A percentile compares a stretch with the other conserved stretches of the same genome.
phyloP scores from a whole-genome alignment of 176 grass and related monocot species.

The Elaeis guineensis region DNA sequence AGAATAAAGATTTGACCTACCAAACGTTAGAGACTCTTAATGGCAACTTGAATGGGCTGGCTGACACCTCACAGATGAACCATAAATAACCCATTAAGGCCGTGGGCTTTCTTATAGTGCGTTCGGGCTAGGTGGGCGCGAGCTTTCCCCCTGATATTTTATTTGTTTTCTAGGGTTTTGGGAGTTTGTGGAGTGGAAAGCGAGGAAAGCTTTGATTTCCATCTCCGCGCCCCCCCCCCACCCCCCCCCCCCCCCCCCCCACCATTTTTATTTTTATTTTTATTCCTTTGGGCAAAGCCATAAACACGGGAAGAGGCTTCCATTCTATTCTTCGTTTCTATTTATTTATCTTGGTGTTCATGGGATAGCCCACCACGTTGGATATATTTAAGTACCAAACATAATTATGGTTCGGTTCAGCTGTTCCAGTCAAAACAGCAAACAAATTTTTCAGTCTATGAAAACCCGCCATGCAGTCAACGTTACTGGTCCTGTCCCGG shows the following conservation, averaged over 20 bases:
- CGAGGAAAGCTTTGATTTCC: not conserved
- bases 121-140: not conserved
- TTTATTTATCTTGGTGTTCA: not conserved
- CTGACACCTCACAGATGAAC: not conserved
- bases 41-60: slow-evolving; percentile 22
- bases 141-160: not conserved
- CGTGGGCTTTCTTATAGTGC: not conserved
- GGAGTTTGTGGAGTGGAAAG: not conserved
- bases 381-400: not conserved
- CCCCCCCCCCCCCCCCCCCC: too few species aligned
- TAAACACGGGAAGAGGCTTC: not conserved
- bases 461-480: too few species aligned
- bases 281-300: too few species aligned
- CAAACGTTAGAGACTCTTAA: slow-evolving; percentile 13
- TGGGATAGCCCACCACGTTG: not conserved
- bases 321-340: not conserved
- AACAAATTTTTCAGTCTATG: not conserved
- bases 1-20: slow-evolving; percentile 28
- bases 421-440: not conserved
- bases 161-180: not conserved
- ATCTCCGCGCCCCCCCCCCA: too few species aligned
- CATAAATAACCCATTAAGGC: too few species aligned
- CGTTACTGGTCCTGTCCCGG: too few species aligned
- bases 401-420: not conserved
- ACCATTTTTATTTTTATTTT: too few species aligned